Evolutionary conservation across 345 rosid genomes (phyloP), one percentile per base, ranked within the genome.

Genomic region (Euphorbia peplus): DNA sequence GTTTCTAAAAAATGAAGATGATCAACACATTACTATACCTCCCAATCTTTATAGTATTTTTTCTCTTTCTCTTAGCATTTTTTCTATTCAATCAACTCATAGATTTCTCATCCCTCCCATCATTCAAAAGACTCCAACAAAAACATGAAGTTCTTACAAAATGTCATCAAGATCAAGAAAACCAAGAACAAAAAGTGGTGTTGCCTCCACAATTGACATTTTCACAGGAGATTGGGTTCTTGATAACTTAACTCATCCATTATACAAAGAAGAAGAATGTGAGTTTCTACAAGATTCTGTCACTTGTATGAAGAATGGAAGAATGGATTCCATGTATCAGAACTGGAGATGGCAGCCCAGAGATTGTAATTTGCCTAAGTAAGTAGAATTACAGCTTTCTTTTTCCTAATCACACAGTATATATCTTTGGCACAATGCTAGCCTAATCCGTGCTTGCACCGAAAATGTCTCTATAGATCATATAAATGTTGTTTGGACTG

Each of bases 181-280:
- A n/a, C 42, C 28, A 54, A 29, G 64, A 44, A 54, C 64, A 64
- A 24, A 29, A 32, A 0, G 60, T 37, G 24, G 61, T 51, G 1
- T 28, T 67, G 42, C 67, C 62, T 25, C 56, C 44, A 42, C 65
- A 52, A 41, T 73, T 24, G 60, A 75, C 29, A 25, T 75, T 15
- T 75, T 75, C 60, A 57, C 22, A 25, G 78, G 78, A 64, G 66
- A 69, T 21, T 75, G 78, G 78, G 73, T 75, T 75, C 35, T 69
- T 53, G 73, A 75, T 24, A 69, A 69, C 5, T 4, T 21, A 8
- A 69, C 78, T 14, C 78, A 46, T 64, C 78, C 78, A 29, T 54
- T 75, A 25, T 75, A 75, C 42, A 64, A 69, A 64, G 78, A 75
- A 63, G 60, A 69, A 11, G 78, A 64, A 41, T 75, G 73, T 19